These are phyloP conservation scores for Pseudopyricularia cyperi DNA, from an alignment of 2,329 filamentous ascomycete species.

Conservation along the genomic window DNA sequence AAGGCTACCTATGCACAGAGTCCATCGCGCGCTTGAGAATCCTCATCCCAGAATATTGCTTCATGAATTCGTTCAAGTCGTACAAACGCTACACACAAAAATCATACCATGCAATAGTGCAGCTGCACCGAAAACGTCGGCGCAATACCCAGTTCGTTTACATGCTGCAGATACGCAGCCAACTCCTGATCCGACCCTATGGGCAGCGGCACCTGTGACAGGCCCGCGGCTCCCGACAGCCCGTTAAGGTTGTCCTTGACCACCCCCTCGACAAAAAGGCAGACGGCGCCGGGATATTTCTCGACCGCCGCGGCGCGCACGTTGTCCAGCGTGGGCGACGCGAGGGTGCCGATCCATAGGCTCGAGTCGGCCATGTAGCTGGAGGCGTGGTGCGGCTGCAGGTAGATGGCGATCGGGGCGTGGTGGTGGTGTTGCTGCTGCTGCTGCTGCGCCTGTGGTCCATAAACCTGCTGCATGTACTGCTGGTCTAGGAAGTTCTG, in stretches of 20 bases:
- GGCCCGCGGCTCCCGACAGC: background rate
- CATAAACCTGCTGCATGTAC: conserved; percentile 5
- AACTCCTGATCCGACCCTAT: conserved; percentile 63
- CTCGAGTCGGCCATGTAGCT: conserved; percentile 33
- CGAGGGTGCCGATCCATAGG: conserved; percentile 56
- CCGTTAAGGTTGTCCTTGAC: conserved; percentile 30
- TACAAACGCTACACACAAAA: background rate
- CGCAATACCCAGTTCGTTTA: conserved; percentile 29
- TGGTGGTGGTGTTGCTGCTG: conserved; percentile 2
- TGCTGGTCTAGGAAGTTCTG: conserved; percentile 5
- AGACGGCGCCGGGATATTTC: conserved; percentile 46
- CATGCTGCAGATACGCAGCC: conserved; percentile 55
- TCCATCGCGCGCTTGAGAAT: too few species aligned
- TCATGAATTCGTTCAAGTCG: background rate
- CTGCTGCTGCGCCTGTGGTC: conserved; percentile 2
- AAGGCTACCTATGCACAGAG: too few species aligned
- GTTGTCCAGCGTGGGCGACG: conserved; percentile 39
- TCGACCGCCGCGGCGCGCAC: conserved; percentile 46
- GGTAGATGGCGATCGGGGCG: conserved; percentile 41
- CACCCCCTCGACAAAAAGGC: conserved; percentile 52
- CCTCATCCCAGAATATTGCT: too few species aligned
- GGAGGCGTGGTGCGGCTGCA: conserved; percentile 56
- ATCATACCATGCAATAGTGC: background rate
- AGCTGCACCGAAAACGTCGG: conserved; percentile 29
- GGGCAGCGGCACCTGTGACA: conserved; percentile 41